Evolutionary conservation across 177 flowering plant species (phyloP).

Genomic region (Telopea speciosissima): DNA sequence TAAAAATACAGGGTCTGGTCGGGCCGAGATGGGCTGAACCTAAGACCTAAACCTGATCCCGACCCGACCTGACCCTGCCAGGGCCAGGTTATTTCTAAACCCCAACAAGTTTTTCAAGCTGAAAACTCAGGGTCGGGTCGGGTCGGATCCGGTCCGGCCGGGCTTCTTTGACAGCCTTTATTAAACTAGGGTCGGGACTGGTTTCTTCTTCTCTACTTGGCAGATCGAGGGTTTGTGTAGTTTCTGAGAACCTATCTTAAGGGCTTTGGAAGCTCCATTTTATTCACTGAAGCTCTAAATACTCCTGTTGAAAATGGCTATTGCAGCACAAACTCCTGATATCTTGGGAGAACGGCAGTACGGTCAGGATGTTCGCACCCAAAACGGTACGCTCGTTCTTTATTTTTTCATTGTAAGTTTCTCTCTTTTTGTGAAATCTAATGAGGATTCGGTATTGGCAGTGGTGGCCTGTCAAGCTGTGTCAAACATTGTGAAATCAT

Average conservation of each 20-base stretch:
- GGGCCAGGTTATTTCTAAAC: too few species aligned
- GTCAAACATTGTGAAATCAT: slow-evolving; percentile 86
- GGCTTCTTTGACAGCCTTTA: too few species aligned
- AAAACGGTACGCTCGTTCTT: slow-evolving; percentile 51
- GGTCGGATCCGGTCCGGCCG: too few species aligned
- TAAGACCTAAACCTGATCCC: too few species aligned
- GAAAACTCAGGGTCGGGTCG: too few species aligned
- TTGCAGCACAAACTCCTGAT: slow-evolving; percentile 46
- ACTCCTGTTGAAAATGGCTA: slow-evolving; percentile 30
- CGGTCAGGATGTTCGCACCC: slow-evolving; percentile 95
- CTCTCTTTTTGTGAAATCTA: not conserved
- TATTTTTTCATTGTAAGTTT: not conserved
- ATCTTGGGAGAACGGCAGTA: slow-evolving; percentile 81
- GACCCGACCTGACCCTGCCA: too few species aligned
- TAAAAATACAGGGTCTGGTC: too few species aligned
- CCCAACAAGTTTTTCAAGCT: too few species aligned
- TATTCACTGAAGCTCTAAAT: not conserved
- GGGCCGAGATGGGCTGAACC: too few species aligned
- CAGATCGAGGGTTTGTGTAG: not conserved
- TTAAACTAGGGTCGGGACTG: too few species aligned
- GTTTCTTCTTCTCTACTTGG: not conserved
- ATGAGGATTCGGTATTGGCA: slow-evolving; percentile 22
- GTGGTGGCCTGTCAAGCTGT: slow-evolving; percentile 87
- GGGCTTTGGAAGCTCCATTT: not conserved
- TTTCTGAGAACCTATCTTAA: not conserved